Conservation (phyloP, 495 filamentous ascomycete species). For the Aspergillus ostianus region DNA sequence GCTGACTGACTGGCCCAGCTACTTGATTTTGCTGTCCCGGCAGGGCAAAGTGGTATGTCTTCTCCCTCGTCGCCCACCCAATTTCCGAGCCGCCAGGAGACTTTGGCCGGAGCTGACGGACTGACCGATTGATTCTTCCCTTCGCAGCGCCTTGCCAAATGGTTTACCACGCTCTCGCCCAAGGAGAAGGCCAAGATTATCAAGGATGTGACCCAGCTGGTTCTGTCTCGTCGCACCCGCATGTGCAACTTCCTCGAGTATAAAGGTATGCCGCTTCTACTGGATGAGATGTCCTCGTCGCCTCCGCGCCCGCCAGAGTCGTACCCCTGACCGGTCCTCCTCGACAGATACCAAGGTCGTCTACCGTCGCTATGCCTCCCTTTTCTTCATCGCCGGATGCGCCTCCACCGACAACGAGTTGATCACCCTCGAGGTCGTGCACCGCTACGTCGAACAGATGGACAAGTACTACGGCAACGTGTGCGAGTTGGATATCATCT, state of each 20-base stretch:
- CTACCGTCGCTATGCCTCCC: constrained; percentile 96
- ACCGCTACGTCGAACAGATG: constrained; percentile 99
- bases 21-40: constrained; percentile 92
- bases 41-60: constrained; percentile 94
- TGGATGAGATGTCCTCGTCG: background rate
- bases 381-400: constrained; percentile 99
- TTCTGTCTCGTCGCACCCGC: constrained; percentile 88
- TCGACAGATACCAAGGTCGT: constrained; percentile 88
- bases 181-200: constrained; percentile 99
- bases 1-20: constrained; percentile 59
- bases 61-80: constrained; percentile 39
- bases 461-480: constrained; percentile 99
- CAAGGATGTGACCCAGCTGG: constrained; percentile 98
- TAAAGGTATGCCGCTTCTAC: constrained; percentile 74
- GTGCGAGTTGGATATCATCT: constrained; percentile 98
- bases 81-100: constrained; percentile 26
- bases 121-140: constrained; percentile 14
- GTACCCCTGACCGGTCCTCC: constrained; percentile 12
- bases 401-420: constrained; percentile 94
- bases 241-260: constrained; percentile 99
- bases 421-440: constrained; percentile 96
- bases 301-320: background rate
- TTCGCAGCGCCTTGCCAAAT: constrained; percentile 90
- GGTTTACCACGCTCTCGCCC: constrained; percentile 97
- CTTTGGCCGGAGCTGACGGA: constrained; percentile 26